phyloP scores from a whole-genome alignment of 768 basidiomycete genomes.

The Leccinum aurantiacum region DNA sequence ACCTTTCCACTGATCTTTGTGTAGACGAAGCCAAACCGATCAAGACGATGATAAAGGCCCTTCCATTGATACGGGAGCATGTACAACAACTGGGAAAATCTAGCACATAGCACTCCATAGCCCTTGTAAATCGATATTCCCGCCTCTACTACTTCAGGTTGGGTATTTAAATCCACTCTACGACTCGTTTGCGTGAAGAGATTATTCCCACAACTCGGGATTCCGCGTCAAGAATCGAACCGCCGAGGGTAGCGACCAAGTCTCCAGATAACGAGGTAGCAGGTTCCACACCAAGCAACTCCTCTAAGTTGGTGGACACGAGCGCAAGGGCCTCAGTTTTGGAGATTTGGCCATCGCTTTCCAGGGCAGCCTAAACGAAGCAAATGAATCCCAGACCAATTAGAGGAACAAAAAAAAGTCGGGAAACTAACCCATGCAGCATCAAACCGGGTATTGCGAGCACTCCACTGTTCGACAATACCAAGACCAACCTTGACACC shows the following conservation, averaged over 20 bases:
- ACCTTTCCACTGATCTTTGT: background rate
- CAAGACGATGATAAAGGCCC: conserved; percentile 64
- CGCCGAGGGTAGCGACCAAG: conserved; percentile 55
- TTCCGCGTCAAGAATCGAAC: conserved; percentile 48
- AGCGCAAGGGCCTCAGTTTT: conserved; percentile 51
- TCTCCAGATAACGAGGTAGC: conserved; percentile 38
- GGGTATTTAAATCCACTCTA: conserved; percentile 48
- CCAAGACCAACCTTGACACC: conserved; percentile 76
- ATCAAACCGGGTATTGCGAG: conserved; percentile 78
- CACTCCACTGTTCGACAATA: conserved; percentile 63
- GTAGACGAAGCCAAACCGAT: conserved; percentile 73
- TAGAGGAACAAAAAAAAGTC: background rate
- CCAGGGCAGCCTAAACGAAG: conserved; percentile 38
- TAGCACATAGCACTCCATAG: conserved; percentile 9
- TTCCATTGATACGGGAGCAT: conserved; percentile 63
- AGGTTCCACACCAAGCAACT: conserved; percentile 35
- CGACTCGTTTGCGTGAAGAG: conserved; percentile 44
- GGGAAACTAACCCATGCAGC: conserved; percentile 66
- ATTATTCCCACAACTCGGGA: conserved; percentile 55
- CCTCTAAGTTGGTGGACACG: conserved; percentile 54
- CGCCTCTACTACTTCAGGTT: conserved; percentile 2
- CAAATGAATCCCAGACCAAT: conserved; percentile 1
- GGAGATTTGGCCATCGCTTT: conserved; percentile 38
- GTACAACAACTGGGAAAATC: conserved; percentile 37
- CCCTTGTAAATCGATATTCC: conserved; percentile 5